Percentiles rank a stretch among this genome's conserved stretches.
phyloP scores from a whole-genome alignment of 768 basidiomycete species.

The Auriculariales sp. region DNA sequence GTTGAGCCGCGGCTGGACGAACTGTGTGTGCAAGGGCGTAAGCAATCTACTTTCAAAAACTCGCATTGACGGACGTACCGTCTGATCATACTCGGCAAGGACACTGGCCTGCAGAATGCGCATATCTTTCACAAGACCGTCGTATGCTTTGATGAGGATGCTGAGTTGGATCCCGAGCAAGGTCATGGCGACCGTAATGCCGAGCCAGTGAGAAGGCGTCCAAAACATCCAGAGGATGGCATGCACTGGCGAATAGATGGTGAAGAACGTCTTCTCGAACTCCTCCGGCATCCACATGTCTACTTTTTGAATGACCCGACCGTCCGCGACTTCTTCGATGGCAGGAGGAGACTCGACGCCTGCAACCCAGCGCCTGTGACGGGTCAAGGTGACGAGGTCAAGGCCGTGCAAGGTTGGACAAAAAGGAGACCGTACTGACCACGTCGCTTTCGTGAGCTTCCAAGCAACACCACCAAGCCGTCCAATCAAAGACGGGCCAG shows the following conservation, averaged over 20 bases:
- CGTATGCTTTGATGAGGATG: slow-evolving; percentile 39
- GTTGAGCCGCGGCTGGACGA: slow-evolving; percentile 70
- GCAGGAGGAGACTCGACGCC: not conserved
- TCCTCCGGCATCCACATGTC: slow-evolving; percentile 68
- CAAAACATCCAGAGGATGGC: slow-evolving; percentile 60
- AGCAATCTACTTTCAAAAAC: not conserved
- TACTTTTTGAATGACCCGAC: slow-evolving; percentile 42
- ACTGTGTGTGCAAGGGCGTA: slow-evolving; percentile 28
- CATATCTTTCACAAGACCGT: slow-evolving; percentile 55
- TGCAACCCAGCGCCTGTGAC: not conserved
- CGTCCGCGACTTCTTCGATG: not conserved
- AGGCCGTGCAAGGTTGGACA: not conserved
- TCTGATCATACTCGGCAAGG: slow-evolving; percentile 70
- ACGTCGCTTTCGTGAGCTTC: not conserved
- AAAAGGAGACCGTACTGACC: not conserved
- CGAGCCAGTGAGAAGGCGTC: slow-evolving; percentile 59
- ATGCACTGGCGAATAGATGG: slow-evolving; percentile 66
- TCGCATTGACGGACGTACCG: slow-evolving; percentile 28
- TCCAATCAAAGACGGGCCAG: not conserved
- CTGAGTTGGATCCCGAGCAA: slow-evolving; percentile 43
- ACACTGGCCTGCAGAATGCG: slow-evolving; percentile 65
- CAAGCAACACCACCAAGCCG: not conserved
- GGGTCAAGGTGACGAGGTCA: not conserved
- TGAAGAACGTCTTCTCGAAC: slow-evolving; percentile 53
- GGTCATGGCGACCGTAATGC: slow-evolving; percentile 55